These are phyloP conservation scores for Globisporangium rhizosaccharum DNA, from an alignment of 352 stramenopile species.

Conservation along the genomic window DNA sequence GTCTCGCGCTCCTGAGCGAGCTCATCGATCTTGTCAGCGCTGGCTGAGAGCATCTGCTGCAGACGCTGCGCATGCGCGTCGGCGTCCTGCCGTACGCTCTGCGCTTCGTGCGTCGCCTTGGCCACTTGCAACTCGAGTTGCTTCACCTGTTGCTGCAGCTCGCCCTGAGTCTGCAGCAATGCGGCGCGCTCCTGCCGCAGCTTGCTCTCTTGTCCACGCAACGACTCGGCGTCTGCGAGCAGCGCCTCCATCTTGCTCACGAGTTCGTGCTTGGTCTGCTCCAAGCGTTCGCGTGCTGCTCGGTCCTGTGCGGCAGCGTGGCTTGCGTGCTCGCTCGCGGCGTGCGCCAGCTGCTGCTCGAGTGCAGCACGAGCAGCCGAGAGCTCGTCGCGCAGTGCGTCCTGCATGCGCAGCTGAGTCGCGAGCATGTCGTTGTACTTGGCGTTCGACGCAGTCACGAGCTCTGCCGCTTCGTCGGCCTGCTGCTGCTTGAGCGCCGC, in stretches of 20 bases:
- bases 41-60: conserved; percentile 32
- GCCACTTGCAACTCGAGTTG: conserved; percentile 38
- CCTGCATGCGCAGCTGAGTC: conserved; percentile 58
- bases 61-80: conserved; percentile 35
- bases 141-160: conserved; percentile 29
- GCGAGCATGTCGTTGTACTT: conserved; percentile 75
- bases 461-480: conserved; percentile 50
- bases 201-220: conserved; percentile 38
- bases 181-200: conserved; percentile 55
- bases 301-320: conserved; percentile 6
- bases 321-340: conserved; percentile 6
- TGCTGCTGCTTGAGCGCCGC: conserved; percentile 33
- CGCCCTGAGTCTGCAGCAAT: conserved; percentile 27
- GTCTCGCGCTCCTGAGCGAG: conserved; percentile 34
- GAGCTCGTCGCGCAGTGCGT: conserved; percentile 32
- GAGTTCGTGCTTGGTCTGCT: conserved; percentile 47
- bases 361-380: conserved; percentile 9
- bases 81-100: conserved; percentile 50
- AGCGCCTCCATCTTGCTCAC: conserved; percentile 62
- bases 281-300: conserved; percentile 20
- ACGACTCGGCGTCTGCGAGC: conserved; percentile 36
- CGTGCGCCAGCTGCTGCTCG: conserved; percentile 15
- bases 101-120: conserved; percentile 37
- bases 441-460: conserved; percentile 61
- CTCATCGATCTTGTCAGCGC: conserved; percentile 35